Conservation (phyloP, 371 early-diverging fungal genomes). For the Syncephalastrum monosporum region DNA sequence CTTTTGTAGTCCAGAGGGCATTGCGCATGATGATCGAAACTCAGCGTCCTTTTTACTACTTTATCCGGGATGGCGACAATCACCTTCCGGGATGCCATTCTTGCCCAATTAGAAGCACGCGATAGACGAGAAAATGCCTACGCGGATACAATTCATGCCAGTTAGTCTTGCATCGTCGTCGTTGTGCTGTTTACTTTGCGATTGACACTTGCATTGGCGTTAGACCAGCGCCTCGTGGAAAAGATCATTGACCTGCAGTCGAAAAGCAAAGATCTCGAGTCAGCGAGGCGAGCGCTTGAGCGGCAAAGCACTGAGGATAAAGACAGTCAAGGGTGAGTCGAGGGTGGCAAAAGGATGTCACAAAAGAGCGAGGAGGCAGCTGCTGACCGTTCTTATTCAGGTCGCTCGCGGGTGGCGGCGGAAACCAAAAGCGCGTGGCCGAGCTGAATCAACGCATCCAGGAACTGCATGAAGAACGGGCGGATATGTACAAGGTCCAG, state of each 20-base stretch:
- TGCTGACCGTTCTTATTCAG: slow-evolving; percentile 8
- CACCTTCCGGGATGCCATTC: too few relatives aligned
- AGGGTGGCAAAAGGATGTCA: slow-evolving; percentile 1
- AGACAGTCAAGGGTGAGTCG: slow-evolving; percentile 1
- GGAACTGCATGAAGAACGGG: slow-evolving; percentile 81
- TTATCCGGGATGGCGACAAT: too few relatives aligned
- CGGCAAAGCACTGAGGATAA: neutral
- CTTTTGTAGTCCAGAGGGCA: too few relatives aligned
- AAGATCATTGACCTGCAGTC: slow-evolving; percentile 25
- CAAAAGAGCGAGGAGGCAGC: slow-evolving; percentile 6
- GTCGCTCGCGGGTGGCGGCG: slow-evolving; percentile 16
- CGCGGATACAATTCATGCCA: neutral
- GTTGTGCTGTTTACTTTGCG: neutral
- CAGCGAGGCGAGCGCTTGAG: neutral
- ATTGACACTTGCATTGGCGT: neutral
- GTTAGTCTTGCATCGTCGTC: neutral
- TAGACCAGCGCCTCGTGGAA: slow-evolving; percentile 32
- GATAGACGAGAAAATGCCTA: too few relatives aligned
- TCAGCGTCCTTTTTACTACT: too few relatives aligned
- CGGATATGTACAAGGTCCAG: slow-evolving; percentile 89
- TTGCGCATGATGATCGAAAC: too few relatives aligned
- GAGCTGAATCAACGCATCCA: slow-evolving; percentile 78
- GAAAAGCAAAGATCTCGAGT: slow-evolving; percentile 16
- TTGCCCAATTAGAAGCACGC: too few relatives aligned
- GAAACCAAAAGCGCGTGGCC: slow-evolving; percentile 59